Evolutionary conservation across 2,329 filamentous ascomycete genomes (phyloP).

Genomic region (Elsinoe fawcettii): DNA sequence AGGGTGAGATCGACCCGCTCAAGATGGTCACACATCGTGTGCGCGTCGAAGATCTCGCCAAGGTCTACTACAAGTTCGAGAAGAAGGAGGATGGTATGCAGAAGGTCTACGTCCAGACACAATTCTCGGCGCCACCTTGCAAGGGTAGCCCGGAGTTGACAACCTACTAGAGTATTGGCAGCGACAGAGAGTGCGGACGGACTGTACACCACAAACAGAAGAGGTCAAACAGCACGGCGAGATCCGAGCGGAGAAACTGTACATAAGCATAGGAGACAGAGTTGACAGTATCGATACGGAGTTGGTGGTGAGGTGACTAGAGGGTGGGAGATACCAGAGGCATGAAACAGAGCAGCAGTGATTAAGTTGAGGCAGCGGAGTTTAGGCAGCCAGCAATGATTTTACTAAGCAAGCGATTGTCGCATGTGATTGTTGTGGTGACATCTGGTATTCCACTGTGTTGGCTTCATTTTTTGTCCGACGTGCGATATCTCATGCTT

Average conservation of each 20-base stretch:
- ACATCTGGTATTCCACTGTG: background rate
- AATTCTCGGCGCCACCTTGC: conserved; percentile 46
- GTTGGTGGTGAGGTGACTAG: background rate
- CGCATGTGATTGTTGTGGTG: background rate
- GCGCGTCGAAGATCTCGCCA: conserved; percentile 41
- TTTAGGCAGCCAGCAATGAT: background rate
- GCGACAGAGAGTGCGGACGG: background rate
- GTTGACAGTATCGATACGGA: background rate
- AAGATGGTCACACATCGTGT: conserved; percentile 78
- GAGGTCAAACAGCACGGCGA: background rate
- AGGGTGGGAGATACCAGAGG: conserved; percentile 5
- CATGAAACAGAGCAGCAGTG: background rate
- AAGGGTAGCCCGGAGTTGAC: conserved; percentile 46
- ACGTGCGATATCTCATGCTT: background rate
- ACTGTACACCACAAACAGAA: conserved; percentile 1
- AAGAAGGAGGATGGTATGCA: conserved; percentile 68
- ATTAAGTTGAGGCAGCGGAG: background rate
- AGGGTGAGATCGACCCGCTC: conserved; percentile 61
- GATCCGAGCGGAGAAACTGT: background rate
- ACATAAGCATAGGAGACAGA: background rate
- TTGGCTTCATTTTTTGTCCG: background rate
- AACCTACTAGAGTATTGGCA: conserved; percentile 35
- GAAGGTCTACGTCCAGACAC: conserved; percentile 65
- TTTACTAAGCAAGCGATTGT: background rate
- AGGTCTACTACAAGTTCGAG: conserved; percentile 56